These are phyloP conservation scores for Penicillium sp. DNA, from an alignment of 2,329 filamentous ascomycete genomes.

Conservation along the genomic window DNA sequence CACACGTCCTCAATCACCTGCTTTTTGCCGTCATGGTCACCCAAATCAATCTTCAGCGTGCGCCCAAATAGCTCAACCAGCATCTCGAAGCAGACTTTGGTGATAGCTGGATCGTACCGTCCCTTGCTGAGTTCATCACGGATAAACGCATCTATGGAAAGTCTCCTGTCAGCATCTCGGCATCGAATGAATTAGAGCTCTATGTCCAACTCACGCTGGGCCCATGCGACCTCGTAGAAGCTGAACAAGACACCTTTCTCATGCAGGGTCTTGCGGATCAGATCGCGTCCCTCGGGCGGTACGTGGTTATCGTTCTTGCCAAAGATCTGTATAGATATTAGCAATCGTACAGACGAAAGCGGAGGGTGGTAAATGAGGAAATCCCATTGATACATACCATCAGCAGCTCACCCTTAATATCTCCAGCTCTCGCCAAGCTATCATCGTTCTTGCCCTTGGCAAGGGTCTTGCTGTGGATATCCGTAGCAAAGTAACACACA, in stretches of 20 bases:
- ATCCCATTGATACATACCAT: constrained; percentile 50
- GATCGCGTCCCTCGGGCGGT: constrained; percentile 72
- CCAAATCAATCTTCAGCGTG: constrained; percentile 73
- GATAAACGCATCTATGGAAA: constrained; percentile 70
- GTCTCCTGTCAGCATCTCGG: constrained; percentile 8
- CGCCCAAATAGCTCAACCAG: constrained; percentile 79
- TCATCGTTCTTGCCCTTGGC: constrained; percentile 65
- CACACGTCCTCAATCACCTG: constrained; percentile 70
- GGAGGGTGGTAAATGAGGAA: too few relatives aligned
- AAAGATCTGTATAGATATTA: constrained; percentile 58
- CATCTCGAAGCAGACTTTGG: constrained; percentile 87
- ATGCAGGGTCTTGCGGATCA: constrained; percentile 77
- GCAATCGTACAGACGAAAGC: neutral
- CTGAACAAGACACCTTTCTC: constrained; percentile 70
- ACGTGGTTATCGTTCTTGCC: constrained; percentile 90
- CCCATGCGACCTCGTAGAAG: constrained; percentile 89
- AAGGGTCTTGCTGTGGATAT: constrained; percentile 76
- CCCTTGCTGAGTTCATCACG: constrained; percentile 89
- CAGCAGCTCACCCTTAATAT: constrained; percentile 73
- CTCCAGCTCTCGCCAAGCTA: constrained; percentile 56
- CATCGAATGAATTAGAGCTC: neutral
- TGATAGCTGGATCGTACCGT: constrained; percentile 83
- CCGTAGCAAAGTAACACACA: constrained; percentile 88
- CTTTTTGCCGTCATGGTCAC: constrained; percentile 59
- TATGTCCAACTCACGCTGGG: constrained; percentile 61